phyloP scores from a whole-genome alignment of 2,329 filamentous ascomycete species.

The Tympanopsis confertula region DNA sequence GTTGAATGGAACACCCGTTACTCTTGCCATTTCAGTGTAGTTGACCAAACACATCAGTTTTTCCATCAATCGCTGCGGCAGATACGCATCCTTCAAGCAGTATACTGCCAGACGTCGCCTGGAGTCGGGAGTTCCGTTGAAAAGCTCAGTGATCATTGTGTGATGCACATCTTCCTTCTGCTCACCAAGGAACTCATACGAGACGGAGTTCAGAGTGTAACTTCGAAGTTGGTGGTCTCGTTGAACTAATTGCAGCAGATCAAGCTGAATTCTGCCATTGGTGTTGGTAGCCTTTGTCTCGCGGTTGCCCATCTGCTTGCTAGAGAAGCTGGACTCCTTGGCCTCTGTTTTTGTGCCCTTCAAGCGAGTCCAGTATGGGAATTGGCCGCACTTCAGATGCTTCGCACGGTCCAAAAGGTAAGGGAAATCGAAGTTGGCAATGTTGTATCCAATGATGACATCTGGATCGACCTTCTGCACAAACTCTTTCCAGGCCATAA shows the following conservation, averaged over 20 bases:
- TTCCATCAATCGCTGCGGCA: conserved; percentile 89
- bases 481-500: conserved; percentile 86
- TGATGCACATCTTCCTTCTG: conserved; percentile 98
- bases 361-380: conserved; percentile 80
- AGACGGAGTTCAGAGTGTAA: conserved; percentile 95
- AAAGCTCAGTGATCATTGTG: conserved; percentile 97
- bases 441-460: conserved; percentile 98
- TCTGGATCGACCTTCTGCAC: conserved; percentile 84
- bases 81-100: conserved; percentile 92
- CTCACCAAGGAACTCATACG: conserved; percentile 84
- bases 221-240: conserved; percentile 89
- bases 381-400: conserved; percentile 67
- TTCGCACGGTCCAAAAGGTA: conserved; percentile 83
- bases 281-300: conserved; percentile 92
- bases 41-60: conserved; percentile 98
- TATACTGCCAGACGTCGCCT: conserved; percentile 84
- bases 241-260: conserved; percentile 88
- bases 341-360: conserved; percentile 58
- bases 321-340: conserved; percentile 78
- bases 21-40: conserved; percentile 98
- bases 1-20: conserved; percentile 96
- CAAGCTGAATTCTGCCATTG: conserved; percentile 82
- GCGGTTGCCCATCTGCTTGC: conserved; percentile 95
- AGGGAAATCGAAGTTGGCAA: conserved; percentile 95
- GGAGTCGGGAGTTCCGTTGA: conserved; percentile 91